Percentiles rank a stretch among this genome's conserved stretches.
Conservation (phyloP, 768 basidiomycete species). For the Lactifluus volemus region DNA sequence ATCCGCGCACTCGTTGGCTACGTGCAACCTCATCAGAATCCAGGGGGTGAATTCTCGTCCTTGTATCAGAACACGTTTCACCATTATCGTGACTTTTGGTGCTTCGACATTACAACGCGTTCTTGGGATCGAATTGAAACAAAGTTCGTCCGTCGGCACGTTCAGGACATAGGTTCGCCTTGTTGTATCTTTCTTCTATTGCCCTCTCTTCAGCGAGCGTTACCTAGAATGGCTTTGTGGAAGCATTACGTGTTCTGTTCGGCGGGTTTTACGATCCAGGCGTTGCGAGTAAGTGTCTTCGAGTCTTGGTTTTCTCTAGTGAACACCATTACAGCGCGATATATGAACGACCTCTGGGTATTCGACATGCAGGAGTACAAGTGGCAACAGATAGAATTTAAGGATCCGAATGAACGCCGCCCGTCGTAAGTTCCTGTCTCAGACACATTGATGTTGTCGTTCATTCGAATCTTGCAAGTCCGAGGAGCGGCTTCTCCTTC, state of each 20-base stretch:
- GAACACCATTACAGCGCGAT: slow-evolving; percentile 44
- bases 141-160: slow-evolving; percentile 66
- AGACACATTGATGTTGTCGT: not conserved
- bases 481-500: slow-evolving; percentile 81
- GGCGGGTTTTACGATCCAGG: slow-evolving; percentile 91
- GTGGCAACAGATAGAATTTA: slow-evolving; percentile 73
- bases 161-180: slow-evolving; percentile 66
- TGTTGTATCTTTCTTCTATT: not conserved
- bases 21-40: not conserved
- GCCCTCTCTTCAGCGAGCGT: not conserved
- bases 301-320: not conserved
- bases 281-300: slow-evolving; percentile 50
- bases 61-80: slow-evolving; percentile 77
- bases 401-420: slow-evolving; percentile 49
- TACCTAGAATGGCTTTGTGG: slow-evolving; percentile 76
- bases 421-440: slow-evolving; percentile 53
- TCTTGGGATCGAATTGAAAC: slow-evolving; percentile 87
- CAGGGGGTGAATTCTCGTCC: slow-evolving; percentile 82
- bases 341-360: slow-evolving; percentile 77
- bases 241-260: slow-evolving; percentile 83
- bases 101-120: slow-evolving; percentile 70
- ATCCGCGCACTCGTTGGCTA: not conserved
- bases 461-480: slow-evolving; percentile 31
- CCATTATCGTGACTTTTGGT: slow-evolving; percentile 87
- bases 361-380: slow-evolving; percentile 83